Base-by-base conservation (phyloP, 2,329 filamentous ascomycete species). In the Blumeria graminis region DNA sequence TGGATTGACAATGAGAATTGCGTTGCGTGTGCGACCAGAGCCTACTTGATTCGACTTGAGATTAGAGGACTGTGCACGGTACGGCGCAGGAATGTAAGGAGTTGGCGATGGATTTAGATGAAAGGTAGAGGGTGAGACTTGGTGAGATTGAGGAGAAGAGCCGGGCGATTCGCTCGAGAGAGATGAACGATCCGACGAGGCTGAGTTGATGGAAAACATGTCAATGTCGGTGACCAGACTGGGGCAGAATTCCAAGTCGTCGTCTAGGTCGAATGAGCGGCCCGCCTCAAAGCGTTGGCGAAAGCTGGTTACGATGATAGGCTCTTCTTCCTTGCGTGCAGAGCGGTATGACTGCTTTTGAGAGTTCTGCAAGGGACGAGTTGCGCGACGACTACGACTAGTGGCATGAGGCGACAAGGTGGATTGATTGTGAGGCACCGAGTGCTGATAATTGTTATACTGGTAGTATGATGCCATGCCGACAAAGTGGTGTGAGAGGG, bases 1-100 rank as follows among this genome's bases (percentile, higher is more conserved):
- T 56, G 92, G 92, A 75, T 98, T 94, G 71, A 96, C 86, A 68
- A 98, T 98, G 58, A 90, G 90, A 63, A 96, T 96, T 66, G 92
- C 87, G 69, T 95, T 96, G 70, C 88, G 86, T 58, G 84, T 80
- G 63, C 92, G 86, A 61, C 89, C 86, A 60, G 89, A 86, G 60
- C 89, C 77, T 59, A 89, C 87, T 74, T 95, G 90, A 71, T 94
- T 87, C 60, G 93, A 75, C 73, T 94, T 95, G 64, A 90, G 64
- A 74, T 70, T 80, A 60, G 71, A 70, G 59, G 75, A 79, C 22
- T 28, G 22, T 69, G 71, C 75, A 11, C 35, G 22, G 65, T 84
- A 81, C 36, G 81, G 76, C 55, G 81, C 76, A 56, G 82, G 78
- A 56, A 80, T 73, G 64, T 81, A 82, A 34, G 80, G 74, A 43